These are phyloP conservation scores for Danielia reshetovae DNA, from an alignment of 805 yeast species.

Conservation along the genomic window DNA sequence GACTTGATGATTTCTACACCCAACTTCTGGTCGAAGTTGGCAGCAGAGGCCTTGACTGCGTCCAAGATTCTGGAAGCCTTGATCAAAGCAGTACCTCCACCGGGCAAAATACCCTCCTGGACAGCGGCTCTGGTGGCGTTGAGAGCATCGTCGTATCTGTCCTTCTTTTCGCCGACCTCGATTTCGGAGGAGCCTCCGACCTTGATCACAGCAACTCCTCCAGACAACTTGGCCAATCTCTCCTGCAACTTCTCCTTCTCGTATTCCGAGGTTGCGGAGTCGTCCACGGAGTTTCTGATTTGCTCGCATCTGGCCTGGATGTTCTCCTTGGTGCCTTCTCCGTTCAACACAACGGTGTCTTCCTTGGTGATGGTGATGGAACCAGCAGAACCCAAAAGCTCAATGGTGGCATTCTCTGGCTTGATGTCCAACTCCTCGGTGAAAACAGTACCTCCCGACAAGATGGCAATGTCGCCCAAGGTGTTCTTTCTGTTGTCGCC, in stretches of 20 bases:
- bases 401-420: constrained; percentile 91
- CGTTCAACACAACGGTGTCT: constrained; percentile 91
- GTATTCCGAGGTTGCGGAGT: constrained; percentile 76
- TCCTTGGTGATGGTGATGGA: constrained; percentile 91
- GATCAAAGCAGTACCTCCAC: constrained; percentile 97
- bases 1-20: constrained; percentile 92
- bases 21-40: constrained; percentile 91
- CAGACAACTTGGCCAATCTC: constrained; percentile 93
- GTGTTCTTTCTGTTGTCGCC: constrained; percentile 98
- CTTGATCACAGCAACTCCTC: constrained; percentile 97
- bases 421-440: constrained; percentile 94
- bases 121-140: constrained; percentile 99
- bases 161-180: constrained; percentile 99
- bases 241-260: constrained; percentile 97
- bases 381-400: constrained; percentile 87
- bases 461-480: constrained; percentile 89
- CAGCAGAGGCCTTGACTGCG: constrained; percentile 56
- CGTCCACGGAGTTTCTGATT: constrained; percentile 77
- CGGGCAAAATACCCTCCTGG: constrained; percentile 97
- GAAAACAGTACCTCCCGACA: constrained; percentile 88
- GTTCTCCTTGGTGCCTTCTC: constrained; percentile 81
- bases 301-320: constrained; percentile 88
- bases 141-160: constrained; percentile 96
- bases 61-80: constrained; percentile 83
- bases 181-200: constrained; percentile 97